phyloP scores from a whole-genome alignment of 139 green algal species.

The Gonium pectorale region DNA sequence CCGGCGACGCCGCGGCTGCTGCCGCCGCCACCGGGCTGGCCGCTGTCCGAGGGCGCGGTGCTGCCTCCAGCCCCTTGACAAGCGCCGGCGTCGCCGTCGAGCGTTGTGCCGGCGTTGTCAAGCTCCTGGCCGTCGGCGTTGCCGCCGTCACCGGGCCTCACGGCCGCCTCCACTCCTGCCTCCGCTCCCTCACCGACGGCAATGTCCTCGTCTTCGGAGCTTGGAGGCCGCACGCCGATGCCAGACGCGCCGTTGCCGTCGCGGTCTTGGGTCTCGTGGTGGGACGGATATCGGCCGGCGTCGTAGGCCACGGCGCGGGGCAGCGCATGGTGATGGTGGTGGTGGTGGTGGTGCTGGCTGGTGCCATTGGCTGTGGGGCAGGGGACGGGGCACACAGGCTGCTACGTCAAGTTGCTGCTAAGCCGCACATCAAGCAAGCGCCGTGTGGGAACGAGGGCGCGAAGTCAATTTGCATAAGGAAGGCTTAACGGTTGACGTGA shows the following conservation, averaged over 20 bases:
- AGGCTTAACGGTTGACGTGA: no score
- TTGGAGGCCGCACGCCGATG: not conserved
- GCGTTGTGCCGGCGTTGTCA: not conserved
- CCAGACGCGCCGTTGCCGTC: constrained; percentile 34
- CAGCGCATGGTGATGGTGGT: constrained; percentile 12
- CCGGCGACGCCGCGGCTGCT: not conserved
- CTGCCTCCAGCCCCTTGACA: not conserved
- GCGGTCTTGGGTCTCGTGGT: constrained; percentile 29
- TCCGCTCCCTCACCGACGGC: not conserved
- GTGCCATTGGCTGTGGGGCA: constrained; percentile 33
- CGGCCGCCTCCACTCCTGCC: no score
- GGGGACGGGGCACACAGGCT: not conserved
- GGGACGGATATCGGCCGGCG: constrained; percentile 5
- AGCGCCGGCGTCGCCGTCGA: not conserved
- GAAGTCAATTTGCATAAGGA: no score
- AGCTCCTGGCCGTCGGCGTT: not conserved
- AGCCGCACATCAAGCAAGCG: not conserved
- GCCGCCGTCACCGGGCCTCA: not conserved
- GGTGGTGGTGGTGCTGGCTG: constrained; percentile 28
- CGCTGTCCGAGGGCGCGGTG: not conserved
- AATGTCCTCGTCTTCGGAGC: constrained; percentile 14
- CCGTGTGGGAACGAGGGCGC: no score
- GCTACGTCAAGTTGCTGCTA: not conserved
- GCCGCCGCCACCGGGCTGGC: not conserved
- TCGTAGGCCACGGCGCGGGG: not conserved